phyloP scores from a whole-genome alignment of 768 basidiomycete species.

The Clathrus columnatus region DNA sequence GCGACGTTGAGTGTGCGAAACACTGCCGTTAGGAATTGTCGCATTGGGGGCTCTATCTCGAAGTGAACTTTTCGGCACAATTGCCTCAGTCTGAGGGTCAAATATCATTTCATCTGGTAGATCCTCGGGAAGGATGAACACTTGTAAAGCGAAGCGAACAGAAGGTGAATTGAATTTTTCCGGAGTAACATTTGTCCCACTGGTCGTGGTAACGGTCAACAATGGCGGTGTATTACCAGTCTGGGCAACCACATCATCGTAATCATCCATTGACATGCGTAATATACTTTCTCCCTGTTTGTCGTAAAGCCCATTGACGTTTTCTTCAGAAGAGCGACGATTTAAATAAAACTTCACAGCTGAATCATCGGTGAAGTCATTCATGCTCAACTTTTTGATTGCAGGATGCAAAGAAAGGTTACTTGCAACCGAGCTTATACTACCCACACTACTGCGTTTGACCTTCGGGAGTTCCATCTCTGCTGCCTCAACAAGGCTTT shows the following conservation, averaged over 20 bases:
- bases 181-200: conserved; percentile 39
- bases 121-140: conserved; percentile 83
- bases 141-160: conserved; percentile 74
- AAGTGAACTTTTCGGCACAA: conserved; percentile 76
- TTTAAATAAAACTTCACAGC: conserved; percentile 96
- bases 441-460: conserved; percentile 87
- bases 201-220: conserved; percentile 32
- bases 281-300: conserved; percentile 32
- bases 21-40: conserved; percentile 37
- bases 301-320: conserved; percentile 23
- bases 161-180: conserved; percentile 81
- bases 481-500: conserved; percentile 74
- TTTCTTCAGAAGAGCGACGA: conserved; percentile 31
- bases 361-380: conserved; percentile 95
- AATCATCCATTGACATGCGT: conserved; percentile 30
- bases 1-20: conserved; percentile 54
- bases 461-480: conserved; percentile 69
- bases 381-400: conserved; percentile 90
- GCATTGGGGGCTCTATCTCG: conserved; percentile 41
- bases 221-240: conserved; percentile 15
- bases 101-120: conserved; percentile 93
- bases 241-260: conserved; percentile 29
- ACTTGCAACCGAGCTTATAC: conserved; percentile 87
- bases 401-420: conserved; percentile 93
- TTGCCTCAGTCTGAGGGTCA: conserved; percentile 86